These are phyloP conservation scores for Candida ponderosae DNA, from an alignment of 805 yeast genomes.

Conservation along the genomic window DNA sequence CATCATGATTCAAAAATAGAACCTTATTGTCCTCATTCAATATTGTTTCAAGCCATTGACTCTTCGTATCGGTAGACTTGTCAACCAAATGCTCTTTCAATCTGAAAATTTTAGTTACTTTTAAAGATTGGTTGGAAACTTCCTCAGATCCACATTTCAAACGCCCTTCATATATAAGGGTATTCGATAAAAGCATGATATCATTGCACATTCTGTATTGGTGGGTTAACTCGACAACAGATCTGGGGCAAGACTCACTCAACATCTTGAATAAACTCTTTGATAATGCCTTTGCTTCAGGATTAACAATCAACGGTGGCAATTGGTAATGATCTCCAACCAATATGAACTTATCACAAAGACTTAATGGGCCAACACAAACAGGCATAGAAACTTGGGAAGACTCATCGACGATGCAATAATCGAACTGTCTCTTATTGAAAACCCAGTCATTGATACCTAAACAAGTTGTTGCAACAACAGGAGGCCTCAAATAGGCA, in stretches of 20 bases:
- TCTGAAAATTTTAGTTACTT: constrained; percentile 32
- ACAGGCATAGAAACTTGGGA: constrained; percentile 92
- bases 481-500: constrained; percentile 47
- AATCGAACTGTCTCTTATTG: constrained; percentile 60
- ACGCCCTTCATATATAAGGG: constrained; percentile 65
- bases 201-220: constrained; percentile 94
- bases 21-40: constrained; percentile 54
- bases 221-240: constrained; percentile 67
- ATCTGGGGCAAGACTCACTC: constrained; percentile 63
- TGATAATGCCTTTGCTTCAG: constrained; percentile 57
- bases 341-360: constrained; percentile 70
- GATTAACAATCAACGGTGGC: constrained; percentile 76
- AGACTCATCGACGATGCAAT: constrained; percentile 94
- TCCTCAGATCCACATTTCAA: constrained; percentile 64
- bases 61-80: not conserved
- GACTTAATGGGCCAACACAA: constrained; percentile 79
- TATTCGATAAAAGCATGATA: constrained; percentile 76
- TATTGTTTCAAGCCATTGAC: constrained; percentile 49
- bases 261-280: constrained; percentile 69
- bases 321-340: constrained; percentile 97
- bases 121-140: constrained; percentile 54
- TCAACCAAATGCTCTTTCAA: constrained; percentile 2
- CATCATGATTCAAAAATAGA: constrained; percentile 74
- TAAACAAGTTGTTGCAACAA: constrained; percentile 86
- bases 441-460: constrained; percentile 64